These are phyloP conservation scores for Claviceps spartinae DNA, from an alignment of 2,329 filamentous ascomycete species.

Conservation along the genomic window DNA sequence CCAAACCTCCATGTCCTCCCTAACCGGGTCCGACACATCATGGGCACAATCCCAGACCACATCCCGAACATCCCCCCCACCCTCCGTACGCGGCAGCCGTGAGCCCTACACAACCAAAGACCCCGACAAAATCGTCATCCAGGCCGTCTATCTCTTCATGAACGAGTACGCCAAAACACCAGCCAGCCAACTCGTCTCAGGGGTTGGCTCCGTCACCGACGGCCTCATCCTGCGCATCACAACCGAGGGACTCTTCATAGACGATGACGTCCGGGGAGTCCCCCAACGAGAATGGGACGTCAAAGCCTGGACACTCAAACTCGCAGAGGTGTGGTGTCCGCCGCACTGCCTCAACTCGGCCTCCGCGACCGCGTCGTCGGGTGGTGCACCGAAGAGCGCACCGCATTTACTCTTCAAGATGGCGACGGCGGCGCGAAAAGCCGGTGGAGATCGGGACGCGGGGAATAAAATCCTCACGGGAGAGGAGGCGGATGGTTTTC, in stretches of 20 bases:
- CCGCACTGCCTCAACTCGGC: constrained; percentile 41
- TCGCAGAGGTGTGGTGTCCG: constrained; percentile 77
- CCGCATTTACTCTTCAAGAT: constrained; percentile 35
- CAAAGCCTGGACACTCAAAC: constrained; percentile 93
- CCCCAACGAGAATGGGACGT: constrained; percentile 98
- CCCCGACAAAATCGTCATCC: constrained; percentile 91
- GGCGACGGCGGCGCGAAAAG: constrained; percentile 31
- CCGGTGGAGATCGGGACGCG: constrained; percentile 28
- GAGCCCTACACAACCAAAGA: constrained; percentile 77
- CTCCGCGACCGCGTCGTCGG: constrained; percentile 23
- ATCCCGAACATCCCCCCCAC: constrained; percentile 68
- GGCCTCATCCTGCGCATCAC: constrained; percentile 85
- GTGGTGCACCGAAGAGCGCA: constrained; percentile 20
- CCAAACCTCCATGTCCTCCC: constrained; percentile 53
- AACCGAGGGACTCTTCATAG: constrained; percentile 90
- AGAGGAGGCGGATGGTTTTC: constrained; percentile 53
- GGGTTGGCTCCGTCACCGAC: constrained; percentile 75
- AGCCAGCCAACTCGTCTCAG: constrained; percentile 76
- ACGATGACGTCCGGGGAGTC: constrained; percentile 83
- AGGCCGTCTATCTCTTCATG: constrained; percentile 84
- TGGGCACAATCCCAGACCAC: constrained; percentile 80
- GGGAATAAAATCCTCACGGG: constrained; percentile 37
- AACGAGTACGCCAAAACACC: constrained; percentile 82
- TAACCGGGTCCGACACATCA: constrained; percentile 65
- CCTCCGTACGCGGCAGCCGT: constrained; percentile 58